phyloP scores from a whole-genome alignment of 75 land plant species.

The Selaginella moellendorffii region DNA sequence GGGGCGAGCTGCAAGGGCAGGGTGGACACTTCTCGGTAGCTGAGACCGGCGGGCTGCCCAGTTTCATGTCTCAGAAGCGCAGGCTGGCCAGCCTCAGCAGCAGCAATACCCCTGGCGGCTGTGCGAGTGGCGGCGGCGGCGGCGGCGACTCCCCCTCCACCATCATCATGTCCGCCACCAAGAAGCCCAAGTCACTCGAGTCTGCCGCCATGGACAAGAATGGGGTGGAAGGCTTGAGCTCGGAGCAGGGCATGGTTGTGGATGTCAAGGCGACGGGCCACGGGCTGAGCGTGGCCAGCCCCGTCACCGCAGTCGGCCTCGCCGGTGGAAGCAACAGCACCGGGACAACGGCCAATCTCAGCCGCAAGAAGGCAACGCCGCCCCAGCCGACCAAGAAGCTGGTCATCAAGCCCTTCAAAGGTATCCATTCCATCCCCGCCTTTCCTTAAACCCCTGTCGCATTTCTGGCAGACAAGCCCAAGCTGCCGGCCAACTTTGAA shows the following conservation, averaged over 20 bases:
- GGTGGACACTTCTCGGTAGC: not conserved
- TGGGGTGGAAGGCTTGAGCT: conserved; percentile 13
- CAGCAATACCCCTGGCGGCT: too few relatives aligned
- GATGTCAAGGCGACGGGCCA: conserved; percentile 25
- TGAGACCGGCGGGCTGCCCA: not conserved
- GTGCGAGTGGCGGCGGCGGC: too few relatives aligned
- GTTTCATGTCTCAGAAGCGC: conserved; percentile 29
- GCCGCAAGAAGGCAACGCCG: conserved; percentile 84
- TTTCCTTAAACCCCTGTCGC: too few relatives aligned
- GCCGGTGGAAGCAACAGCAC: conserved; percentile 8
- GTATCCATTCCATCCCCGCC: too few relatives aligned
- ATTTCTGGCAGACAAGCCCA: conserved; percentile 93
- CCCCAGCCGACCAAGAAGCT: conserved; percentile 87
- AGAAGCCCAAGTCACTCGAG: conserved; percentile 41
- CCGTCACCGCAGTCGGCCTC: conserved; percentile 11
- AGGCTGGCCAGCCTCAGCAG: conserved; percentile 21
- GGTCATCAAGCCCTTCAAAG: conserved; percentile 78
- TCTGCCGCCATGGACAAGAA: conserved; percentile 25
- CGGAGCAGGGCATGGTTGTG: conserved; percentile 23
- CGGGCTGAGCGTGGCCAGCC: conserved; percentile 13
- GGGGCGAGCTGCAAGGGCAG: too few relatives aligned
- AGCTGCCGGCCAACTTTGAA: conserved; percentile 78
- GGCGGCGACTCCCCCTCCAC: conserved; percentile 4
- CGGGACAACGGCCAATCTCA: conserved; percentile 60
- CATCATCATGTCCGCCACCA: conserved; percentile 26